Evolutionary conservation across 2,329 filamentous ascomycete species (phyloP).

Genomic region (Verticillium nubilum): DNA sequence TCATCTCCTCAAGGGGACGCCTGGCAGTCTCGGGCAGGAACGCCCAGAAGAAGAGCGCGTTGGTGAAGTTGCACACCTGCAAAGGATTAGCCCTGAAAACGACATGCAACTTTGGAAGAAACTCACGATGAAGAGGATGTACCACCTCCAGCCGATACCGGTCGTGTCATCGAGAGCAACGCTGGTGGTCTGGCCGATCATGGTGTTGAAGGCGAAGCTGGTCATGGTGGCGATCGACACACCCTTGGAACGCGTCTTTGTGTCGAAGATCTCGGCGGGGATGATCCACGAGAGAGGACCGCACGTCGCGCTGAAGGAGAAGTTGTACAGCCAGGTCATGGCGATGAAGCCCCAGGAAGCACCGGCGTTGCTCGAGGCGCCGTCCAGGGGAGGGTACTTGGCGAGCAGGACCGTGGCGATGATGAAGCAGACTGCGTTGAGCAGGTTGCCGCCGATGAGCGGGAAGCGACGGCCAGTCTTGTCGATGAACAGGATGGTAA

Average conservation of each 20-base stretch:
- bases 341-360: constrained; percentile 64
- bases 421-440: constrained; percentile 68
- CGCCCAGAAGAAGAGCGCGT: constrained; percentile 49
- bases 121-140: constrained; percentile 5
- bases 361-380: constrained; percentile 24
- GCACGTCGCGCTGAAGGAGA: constrained; percentile 62
- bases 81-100: neutral
- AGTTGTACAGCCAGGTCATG: constrained; percentile 70
- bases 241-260: constrained; percentile 66
- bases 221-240: constrained; percentile 69
- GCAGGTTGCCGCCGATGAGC: constrained; percentile 65
- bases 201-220: constrained; percentile 69
- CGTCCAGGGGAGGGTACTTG: constrained; percentile 49
- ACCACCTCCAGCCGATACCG: constrained; percentile 1
- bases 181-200: constrained; percentile 39
- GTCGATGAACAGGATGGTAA: constrained; percentile 66
- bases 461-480: constrained; percentile 65
- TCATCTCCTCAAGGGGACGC: constrained; percentile 63
- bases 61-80: constrained; percentile 53
- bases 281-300: constrained; percentile 41
- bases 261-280: constrained; percentile 57
- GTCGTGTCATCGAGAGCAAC: constrained; percentile 1
- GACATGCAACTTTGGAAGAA: neutral
- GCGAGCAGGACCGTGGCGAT: constrained; percentile 50
- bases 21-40: constrained; percentile 61